Evolutionary conservation across 306 rosid genomes (phyloP).

Genomic region (Acacia acuminata): DNA sequence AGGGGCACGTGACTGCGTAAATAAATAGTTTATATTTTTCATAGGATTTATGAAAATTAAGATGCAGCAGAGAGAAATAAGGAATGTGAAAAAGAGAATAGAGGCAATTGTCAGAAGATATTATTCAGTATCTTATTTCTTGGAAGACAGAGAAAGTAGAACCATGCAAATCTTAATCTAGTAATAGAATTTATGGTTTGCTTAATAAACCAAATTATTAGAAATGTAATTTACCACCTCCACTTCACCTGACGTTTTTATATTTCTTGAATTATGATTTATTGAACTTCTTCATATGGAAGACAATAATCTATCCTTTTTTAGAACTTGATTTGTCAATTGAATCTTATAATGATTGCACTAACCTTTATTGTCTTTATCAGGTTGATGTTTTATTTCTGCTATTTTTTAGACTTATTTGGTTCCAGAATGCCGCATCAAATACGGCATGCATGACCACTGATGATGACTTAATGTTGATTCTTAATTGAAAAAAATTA

Average conservation of each 20-base stretch:
- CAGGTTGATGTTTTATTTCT: background rate
- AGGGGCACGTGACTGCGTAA: background rate
- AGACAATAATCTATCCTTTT: too few species aligned
- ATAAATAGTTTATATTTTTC: background rate
- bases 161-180: background rate
- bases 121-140: background rate
- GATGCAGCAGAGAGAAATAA: background rate
- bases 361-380: background rate
- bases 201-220: slow-evolving; percentile 6
- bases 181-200: background rate
- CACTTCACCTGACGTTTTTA: background rate
- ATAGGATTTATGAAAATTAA: background rate
- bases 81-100: background rate
- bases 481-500: background rate
- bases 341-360: background rate
- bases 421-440: background rate
- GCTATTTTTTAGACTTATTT: background rate
- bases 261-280: background rate
- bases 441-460: background rate
- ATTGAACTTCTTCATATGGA: too few species aligned
- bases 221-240: background rate
- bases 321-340: background rate
- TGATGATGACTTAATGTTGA: slow-evolving; percentile 8
- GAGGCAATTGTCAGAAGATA: background rate
- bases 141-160: background rate